A percentile compares a stretch with the other conserved stretches of the same genome.
phyloP scores from a whole-genome alignment of 257 asterid species.

The Craterostigma plantagineum region DNA sequence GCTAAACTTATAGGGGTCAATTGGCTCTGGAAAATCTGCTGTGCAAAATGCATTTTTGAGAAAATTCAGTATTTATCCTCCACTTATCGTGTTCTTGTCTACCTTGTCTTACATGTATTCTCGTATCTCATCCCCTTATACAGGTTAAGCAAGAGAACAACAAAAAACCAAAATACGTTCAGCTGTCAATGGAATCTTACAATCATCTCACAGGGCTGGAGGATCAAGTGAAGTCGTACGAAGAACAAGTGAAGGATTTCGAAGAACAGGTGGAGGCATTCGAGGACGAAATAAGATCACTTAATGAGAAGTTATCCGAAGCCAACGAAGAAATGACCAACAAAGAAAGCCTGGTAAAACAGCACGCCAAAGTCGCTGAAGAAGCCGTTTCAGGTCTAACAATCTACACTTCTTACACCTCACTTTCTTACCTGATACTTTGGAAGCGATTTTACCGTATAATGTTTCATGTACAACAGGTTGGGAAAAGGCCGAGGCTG shows the following conservation, averaged over 20 bases:
- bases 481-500: constrained; percentile 97
- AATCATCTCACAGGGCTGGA: constrained; percentile 76
- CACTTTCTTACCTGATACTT: not conserved
- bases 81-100: too few species aligned
- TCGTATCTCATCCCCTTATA: too few species aligned
- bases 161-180: constrained; percentile 70
- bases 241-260: constrained; percentile 40
- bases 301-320: constrained; percentile 63
- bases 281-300: constrained; percentile 58
- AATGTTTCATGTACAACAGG: constrained; percentile 35
- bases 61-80: too few species aligned
- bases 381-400: constrained; percentile 88
- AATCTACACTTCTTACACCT: not conserved
- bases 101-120: not conserved
- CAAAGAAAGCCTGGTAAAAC: constrained; percentile 77
- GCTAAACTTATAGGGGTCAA: too few species aligned
- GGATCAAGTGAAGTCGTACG: constrained; percentile 55
- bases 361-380: constrained; percentile 95
- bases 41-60: too few species aligned
- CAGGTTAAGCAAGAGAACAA: constrained; percentile 35
- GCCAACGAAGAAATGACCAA: constrained; percentile 54
- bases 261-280: constrained; percentile 46
- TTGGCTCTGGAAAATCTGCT: too few species aligned
- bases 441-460: constrained; percentile 9
- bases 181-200: constrained; percentile 68